phyloP scores from a whole-genome alignment of 1,139 yeast genomes.

The Geotrichum australiense region DNA sequence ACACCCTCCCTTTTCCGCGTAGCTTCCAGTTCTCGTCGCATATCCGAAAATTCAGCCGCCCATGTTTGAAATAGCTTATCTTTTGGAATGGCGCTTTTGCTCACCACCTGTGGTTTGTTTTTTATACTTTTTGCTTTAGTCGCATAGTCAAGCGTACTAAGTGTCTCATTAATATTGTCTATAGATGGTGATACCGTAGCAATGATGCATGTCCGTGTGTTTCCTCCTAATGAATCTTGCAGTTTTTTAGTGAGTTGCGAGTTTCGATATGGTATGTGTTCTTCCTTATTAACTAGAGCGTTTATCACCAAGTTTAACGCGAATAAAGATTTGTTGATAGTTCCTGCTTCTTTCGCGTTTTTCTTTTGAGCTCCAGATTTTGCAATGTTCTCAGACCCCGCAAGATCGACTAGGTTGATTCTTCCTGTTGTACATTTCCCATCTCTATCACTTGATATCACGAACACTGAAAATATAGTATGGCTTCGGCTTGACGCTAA shows the following conservation, averaged over 20 bases:
- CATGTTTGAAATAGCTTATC: slow-evolving; percentile 46
- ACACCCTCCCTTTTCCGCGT: slow-evolving; percentile 60
- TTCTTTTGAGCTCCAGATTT: slow-evolving; percentile 73
- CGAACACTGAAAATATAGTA: slow-evolving; percentile 56
- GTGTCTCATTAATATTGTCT: slow-evolving; percentile 66
- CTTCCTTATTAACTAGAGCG: slow-evolving; percentile 51
- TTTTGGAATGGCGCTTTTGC: slow-evolving; percentile 39
- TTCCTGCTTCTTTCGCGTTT: slow-evolving; percentile 83
- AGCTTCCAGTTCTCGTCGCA: slow-evolving; percentile 57
- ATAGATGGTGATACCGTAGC: slow-evolving; percentile 81
- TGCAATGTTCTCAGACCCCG: slow-evolving; percentile 79
- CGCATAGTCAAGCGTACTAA: slow-evolving; percentile 81
- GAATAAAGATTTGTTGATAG: slow-evolving; percentile 74
- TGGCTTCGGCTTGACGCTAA: slow-evolving; percentile 72
- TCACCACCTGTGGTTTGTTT: slow-evolving; percentile 64
- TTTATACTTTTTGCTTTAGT: slow-evolving; percentile 67
- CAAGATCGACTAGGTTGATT: slow-evolving; percentile 77
- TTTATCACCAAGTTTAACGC: slow-evolving; percentile 83
- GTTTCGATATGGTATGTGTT: slow-evolving; percentile 79
- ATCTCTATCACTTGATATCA: slow-evolving; percentile 30
- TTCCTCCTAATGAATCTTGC: slow-evolving; percentile 80
- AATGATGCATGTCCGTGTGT: slow-evolving; percentile 69
- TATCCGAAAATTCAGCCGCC: slow-evolving; percentile 47
- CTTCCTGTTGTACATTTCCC: slow-evolving; percentile 42
- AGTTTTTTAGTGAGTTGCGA: slow-evolving; percentile 71